phyloP scores from a whole-genome alignment of 306 rosid species.

The Corylus avellana region DNA sequence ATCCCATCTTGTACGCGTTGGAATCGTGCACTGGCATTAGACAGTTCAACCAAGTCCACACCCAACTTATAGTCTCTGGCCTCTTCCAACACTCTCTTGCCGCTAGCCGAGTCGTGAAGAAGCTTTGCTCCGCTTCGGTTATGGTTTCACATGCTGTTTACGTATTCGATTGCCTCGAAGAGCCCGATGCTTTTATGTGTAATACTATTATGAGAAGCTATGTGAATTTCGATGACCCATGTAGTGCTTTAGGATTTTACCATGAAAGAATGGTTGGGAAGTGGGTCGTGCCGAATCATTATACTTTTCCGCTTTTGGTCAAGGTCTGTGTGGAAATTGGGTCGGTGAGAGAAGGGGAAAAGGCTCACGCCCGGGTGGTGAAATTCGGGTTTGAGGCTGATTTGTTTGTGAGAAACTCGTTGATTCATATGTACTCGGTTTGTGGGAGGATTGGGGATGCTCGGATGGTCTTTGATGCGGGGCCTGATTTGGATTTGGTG shows the following conservation, averaged over 20 bases:
- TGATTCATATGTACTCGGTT: constrained; percentile 55
- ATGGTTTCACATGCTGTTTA: constrained; percentile 34
- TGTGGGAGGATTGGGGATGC: constrained; percentile 48
- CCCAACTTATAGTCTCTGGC: constrained; percentile 45
- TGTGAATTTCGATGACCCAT: constrained; percentile 29
- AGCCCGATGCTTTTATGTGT: constrained; percentile 55
- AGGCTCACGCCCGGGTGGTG: constrained; percentile 45
- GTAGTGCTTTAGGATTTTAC: constrained; percentile 42
- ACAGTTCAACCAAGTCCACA: constrained; percentile 40
- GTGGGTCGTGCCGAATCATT: constrained; percentile 47
- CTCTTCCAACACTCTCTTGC: constrained; percentile 49
- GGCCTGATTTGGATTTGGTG: constrained; percentile 52
- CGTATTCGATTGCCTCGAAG: constrained; percentile 39
- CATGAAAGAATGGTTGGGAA: constrained; percentile 44
- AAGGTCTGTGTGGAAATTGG: constrained; percentile 39
- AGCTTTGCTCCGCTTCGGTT: constrained; percentile 43
- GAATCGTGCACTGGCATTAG: constrained; percentile 45
- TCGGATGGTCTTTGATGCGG: constrained; percentile 42
- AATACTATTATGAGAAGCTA: constrained; percentile 58
- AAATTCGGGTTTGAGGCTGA: constrained; percentile 55
- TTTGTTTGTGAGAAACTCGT: constrained; percentile 50
- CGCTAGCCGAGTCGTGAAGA: constrained; percentile 49
- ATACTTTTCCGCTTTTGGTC: constrained; percentile 60
- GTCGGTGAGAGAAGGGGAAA: constrained; percentile 35
- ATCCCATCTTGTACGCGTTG: constrained; percentile 37